These are phyloP conservation scores for Neonectria sp. DNA, from an alignment of 2,329 filamentous ascomycete genomes.

Conservation along the genomic window DNA sequence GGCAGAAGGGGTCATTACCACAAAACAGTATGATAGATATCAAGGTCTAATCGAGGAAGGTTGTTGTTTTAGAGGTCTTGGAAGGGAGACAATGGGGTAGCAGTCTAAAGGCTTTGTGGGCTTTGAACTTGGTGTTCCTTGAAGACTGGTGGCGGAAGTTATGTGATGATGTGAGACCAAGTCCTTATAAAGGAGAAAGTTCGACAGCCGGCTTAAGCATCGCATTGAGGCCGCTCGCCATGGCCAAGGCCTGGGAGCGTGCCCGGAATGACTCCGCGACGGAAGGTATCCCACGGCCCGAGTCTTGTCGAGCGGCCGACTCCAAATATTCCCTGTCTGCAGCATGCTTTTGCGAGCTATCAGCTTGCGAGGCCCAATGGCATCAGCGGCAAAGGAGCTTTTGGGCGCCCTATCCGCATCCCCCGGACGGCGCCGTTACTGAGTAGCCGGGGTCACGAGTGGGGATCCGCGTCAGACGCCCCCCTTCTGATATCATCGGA, in stretches of 20 bases:
- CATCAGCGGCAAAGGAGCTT: constrained; percentile 31
- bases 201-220: constrained; percentile 43
- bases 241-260: constrained; percentile 31
- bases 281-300: constrained; percentile 46
- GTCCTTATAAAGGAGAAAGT: constrained; percentile 35
- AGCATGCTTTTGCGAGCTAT: constrained; percentile 21
- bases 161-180: constrained; percentile 12
- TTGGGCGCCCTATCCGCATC: constrained; percentile 33
- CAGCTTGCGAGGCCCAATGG: constrained; percentile 37
- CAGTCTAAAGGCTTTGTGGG: background rate
- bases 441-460: constrained; percentile 41
- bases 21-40: constrained; percentile 36
- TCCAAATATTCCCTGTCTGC: constrained; percentile 27
- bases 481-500: constrained; percentile 47
- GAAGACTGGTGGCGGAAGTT: background rate
- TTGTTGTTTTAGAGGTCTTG: background rate
- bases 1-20: constrained; percentile 72
- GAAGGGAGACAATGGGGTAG: background rate
- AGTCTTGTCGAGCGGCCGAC: constrained; percentile 34
- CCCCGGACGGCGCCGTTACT: constrained; percentile 36
- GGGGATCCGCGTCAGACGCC: constrained; percentile 44
- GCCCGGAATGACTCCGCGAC: constrained; percentile 48
- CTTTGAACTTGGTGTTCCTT: constrained; percentile 3
- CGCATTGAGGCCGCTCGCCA: constrained; percentile 29
- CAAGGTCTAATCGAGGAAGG: constrained; percentile 24